phyloP scores from a whole-genome alignment of 2,329 filamentous ascomycete species.

The Trichoderma breve region DNA sequence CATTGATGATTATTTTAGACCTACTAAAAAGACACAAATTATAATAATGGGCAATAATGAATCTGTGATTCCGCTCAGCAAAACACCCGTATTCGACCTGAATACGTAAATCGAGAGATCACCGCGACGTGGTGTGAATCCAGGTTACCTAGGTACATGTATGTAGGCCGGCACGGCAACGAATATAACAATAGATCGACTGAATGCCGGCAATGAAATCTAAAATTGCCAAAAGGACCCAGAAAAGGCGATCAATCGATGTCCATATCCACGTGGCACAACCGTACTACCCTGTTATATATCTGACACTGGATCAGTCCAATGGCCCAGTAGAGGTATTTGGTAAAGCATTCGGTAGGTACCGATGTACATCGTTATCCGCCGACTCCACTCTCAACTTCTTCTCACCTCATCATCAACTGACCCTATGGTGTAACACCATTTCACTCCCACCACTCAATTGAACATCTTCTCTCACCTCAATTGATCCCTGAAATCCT shows the following conservation, averaged over 20 bases:
- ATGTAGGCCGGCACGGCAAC: not conserved
- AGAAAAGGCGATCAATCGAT: not conserved
- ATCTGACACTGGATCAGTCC: not conserved
- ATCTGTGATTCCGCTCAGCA: not conserved
- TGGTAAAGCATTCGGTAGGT: not conserved
- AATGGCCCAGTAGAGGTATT: not conserved
- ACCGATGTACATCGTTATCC: not conserved
- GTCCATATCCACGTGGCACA: not conserved
- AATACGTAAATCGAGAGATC: not conserved
- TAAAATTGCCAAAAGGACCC: not conserved
- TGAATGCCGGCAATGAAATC: not conserved
- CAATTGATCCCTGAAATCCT: not conserved
- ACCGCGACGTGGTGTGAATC: not conserved
- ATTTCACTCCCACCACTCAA: not conserved
- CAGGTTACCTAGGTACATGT: not conserved
- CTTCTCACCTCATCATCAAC: not conserved
- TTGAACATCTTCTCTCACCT: not conserved
- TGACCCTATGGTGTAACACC: not conserved
- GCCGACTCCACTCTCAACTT: constrained; percentile 8
- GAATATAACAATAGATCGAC: not conserved
- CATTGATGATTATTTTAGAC: too few relatives aligned
- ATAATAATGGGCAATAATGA: not conserved
- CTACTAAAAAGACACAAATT: not conserved
- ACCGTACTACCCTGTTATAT: not conserved
- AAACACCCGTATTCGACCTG: not conserved